Evolutionary conservation across 345 rosid genomes (phyloP).

Genomic region (Conringia planisiliqua): DNA sequence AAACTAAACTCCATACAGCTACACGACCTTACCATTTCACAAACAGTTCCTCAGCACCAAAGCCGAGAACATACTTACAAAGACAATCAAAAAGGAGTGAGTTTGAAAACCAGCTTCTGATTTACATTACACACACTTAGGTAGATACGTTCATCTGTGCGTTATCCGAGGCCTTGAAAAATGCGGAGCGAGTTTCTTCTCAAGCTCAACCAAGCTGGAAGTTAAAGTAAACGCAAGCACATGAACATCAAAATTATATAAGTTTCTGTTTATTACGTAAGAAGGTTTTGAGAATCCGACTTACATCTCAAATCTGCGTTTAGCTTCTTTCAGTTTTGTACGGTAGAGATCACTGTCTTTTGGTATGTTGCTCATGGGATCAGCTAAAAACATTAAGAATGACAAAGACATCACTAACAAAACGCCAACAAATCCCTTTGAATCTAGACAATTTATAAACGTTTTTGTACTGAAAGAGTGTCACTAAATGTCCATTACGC

Average conservation of each 20-base stretch:
- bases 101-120: background rate
- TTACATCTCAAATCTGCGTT: constrained; percentile 78
- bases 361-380: constrained; percentile 68
- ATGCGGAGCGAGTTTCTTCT: constrained; percentile 71
- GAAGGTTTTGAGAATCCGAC: constrained; percentile 18
- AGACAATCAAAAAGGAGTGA: background rate
- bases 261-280: background rate
- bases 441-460: background rate
- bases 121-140: background rate
- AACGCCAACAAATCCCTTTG: background rate
- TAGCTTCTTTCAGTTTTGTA: constrained; percentile 70
- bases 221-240: background rate
- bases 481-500: background rate
- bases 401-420: background rate
- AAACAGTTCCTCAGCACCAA: background rate
- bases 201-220: constrained; percentile 73
- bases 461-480: background rate
- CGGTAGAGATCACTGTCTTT: constrained; percentile 74
- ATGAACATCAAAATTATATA: background rate
- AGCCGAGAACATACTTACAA: constrained; percentile 15
- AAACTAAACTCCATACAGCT: background rate
- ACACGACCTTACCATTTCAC: background rate
- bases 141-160: constrained; percentile 19
- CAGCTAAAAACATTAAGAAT: constrained; percentile 38
- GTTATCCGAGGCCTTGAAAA: constrained; percentile 41